These are phyloP conservation scores for Cucurbita pepo DNA, from an alignment of 306 rosid species.

Conservation along the genomic window DNA sequence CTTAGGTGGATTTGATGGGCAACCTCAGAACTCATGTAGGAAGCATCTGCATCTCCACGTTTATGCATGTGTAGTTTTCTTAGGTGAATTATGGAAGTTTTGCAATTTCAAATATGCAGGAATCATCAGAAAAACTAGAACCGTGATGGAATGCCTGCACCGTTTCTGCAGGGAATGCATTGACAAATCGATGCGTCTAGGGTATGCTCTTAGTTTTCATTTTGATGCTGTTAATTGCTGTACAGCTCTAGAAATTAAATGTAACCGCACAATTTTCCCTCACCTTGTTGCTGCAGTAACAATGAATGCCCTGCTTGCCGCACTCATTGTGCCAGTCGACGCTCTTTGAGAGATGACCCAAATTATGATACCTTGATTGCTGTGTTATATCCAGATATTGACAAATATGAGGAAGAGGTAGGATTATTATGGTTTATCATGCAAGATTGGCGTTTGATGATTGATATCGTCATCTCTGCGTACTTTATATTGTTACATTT, in stretches of 20 bases:
- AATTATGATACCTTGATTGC: slow-evolving; percentile 63
- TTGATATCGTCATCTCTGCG: neutral
- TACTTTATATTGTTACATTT: neutral
- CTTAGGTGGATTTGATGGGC: neutral
- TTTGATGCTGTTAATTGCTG: neutral
- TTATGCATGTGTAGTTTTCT: neutral
- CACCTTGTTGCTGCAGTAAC: slow-evolving; percentile 29
- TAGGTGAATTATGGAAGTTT: neutral
- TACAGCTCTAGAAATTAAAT: neutral
- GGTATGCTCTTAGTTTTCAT: slow-evolving; percentile 25
- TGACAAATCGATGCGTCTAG: slow-evolving; percentile 75
- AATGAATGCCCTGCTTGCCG: slow-evolving; percentile 90
- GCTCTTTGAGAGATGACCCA: slow-evolving; percentile 74
- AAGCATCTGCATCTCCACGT: neutral
- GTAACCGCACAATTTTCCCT: neutral
- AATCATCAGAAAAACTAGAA: slow-evolving; percentile 66
- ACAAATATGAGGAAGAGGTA: slow-evolving; percentile 66
- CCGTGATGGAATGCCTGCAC: slow-evolving; percentile 82
- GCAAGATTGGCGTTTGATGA: neutral
- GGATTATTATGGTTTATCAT: neutral
- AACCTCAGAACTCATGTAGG: neutral
- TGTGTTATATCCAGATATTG: slow-evolving; percentile 60
- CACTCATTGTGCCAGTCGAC: slow-evolving; percentile 81
- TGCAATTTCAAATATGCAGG: slow-evolving; percentile 28
- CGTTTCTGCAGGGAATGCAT: slow-evolving; percentile 88